Evolutionary conservation across 345 rosid genomes (phyloP), one percentile per base, ranked within the genome.

Genomic region (Lepidium didymum): DNA sequence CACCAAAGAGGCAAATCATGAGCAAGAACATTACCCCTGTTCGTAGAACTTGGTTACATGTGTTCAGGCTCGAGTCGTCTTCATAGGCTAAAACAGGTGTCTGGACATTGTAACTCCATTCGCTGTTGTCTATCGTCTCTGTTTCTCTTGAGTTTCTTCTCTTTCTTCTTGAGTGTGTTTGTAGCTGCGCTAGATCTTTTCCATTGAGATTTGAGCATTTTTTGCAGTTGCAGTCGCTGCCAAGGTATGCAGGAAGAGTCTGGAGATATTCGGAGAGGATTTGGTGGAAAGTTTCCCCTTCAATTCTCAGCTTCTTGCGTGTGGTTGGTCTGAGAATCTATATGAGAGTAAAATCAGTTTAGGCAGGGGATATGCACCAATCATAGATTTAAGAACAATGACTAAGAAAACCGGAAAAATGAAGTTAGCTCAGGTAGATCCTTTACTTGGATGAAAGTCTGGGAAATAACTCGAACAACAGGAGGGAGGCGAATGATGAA

Each of bases 401-500:
- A 60, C 37, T 29, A 51, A 51, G 49, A 60, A 33, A 62, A 42
- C 35, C 25, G 23, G 11, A 27, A 41, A 16, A 18, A 3, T 27
- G 12, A 56, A 43, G 51, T 34, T 45, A 64, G 45, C 45, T 40
- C 13, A 50, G 55, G 6, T 57, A 51, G 37, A 9, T 60, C 40
- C 25, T 60, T 83, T 81, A 91, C 99, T 80, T 91, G 97, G 69
- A 87, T 73, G 67, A 94, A 88, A 67, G 97, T 89, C 78, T 87
- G 97, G 62, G 86, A 80, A 66, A 91, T 81, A 65, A 91, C 97
- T 47, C 96, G 84, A 64, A 89, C 82, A 68, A 91, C 87, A 18
- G 96, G 82, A 80, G 92, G 92, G 81, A 94, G 96, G 38, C 88
- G 87, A 62, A 94, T 85, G 64, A 89, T 87, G 80, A 91, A 82